Percentiles rank a stretch among this genome's conserved stretches.
phyloP scores from a whole-genome alignment of 2,329 filamentous ascomycete genomes.

The Ophiognomonia clavigignenti-juglandacearum region DNA sequence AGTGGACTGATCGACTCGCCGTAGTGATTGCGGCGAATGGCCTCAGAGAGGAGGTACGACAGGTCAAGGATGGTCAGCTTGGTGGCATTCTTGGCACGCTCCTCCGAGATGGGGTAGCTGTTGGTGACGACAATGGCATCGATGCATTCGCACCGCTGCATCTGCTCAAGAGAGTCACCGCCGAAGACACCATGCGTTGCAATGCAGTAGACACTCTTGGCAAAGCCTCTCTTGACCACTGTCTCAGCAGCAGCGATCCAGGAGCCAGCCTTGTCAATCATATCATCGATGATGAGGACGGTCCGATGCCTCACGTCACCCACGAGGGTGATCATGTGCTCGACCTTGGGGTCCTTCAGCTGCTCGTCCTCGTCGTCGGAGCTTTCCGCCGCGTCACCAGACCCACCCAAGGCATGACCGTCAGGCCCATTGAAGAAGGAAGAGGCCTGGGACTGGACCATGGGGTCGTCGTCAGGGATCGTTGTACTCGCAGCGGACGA shows the following conservation, averaged over 20 bases:
- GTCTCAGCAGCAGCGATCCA: constrained; percentile 98
- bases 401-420: constrained; percentile 71
- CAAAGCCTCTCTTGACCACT: constrained; percentile 85
- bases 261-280: constrained; percentile 95
- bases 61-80: constrained; percentile 90
- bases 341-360: constrained; percentile 72
- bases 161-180: constrained; percentile 79
- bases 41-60: constrained; percentile 81
- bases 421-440: constrained; percentile 71
- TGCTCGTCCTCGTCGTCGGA: constrained; percentile 92
- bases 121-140: constrained; percentile 94
- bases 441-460: constrained; percentile 75
- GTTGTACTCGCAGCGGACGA: constrained; percentile 65
- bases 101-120: constrained; percentile 84
- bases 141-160: constrained; percentile 90
- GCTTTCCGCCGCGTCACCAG: constrained; percentile 73
- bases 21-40: constrained; percentile 93
- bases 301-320: constrained; percentile 85
- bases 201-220: constrained; percentile 95
- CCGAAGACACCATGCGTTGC: constrained; percentile 95
- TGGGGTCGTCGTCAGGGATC: constrained; percentile 69
- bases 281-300: constrained; percentile 95
- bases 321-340: constrained; percentile 96
- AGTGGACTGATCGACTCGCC: constrained; percentile 74
- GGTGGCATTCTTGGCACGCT: constrained; percentile 63